Evolutionary conservation across 345 rosid genomes (phyloP), one percentile per base, ranked within the genome.

Genomic region (Euclidium syriacum): DNA sequence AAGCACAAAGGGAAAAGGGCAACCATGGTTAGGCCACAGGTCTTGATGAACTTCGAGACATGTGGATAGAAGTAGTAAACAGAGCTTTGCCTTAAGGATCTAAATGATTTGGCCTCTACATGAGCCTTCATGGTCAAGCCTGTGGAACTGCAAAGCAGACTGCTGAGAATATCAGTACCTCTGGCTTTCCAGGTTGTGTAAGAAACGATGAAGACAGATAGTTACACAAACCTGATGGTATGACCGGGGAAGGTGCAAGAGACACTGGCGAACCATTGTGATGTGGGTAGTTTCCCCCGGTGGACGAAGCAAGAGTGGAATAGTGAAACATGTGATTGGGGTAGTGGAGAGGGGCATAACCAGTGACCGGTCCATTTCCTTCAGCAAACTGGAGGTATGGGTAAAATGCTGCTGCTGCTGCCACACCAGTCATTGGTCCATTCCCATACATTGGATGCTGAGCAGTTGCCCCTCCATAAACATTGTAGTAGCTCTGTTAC

Each of bases 81-180:
- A 54, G 27, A 47, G 74, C 51, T 43, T n/a, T 70, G 63, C 68
- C 67, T 68, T 24, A 49, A 52, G 39, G 62, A 51, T 56, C 29
- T 65, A 63, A 61, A 30, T 67, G 66, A 53, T 38, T 2, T 29
- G 64, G 52, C 67, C 67, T 66, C 75, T 67, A 57, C 64, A 44
- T 81, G 78, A 52, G 91, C 43, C 41, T 38, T 81, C 77, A 64
- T 62, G 65, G 79, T 82, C 82, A 91, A 80, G 91, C 98, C 96
- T 88, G 98, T 65, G 91, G 95, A 77, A 86, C 89, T 80, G 96
- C 98, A 82, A 86, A 92, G 74, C 92, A 86, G 79, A 88, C 98
- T 91, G 98, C 83, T 86, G 88, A 76, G 83, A 80, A 74, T 76
- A 63, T 88, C 75, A 88, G 86, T 70, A 80, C 48, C 61, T 58